A percentile compares a stretch with the other conserved stretches of the same genome.
phyloP scores from a whole-genome alignment of 257 asterid genomes.

The Solanum rostratum region DNA sequence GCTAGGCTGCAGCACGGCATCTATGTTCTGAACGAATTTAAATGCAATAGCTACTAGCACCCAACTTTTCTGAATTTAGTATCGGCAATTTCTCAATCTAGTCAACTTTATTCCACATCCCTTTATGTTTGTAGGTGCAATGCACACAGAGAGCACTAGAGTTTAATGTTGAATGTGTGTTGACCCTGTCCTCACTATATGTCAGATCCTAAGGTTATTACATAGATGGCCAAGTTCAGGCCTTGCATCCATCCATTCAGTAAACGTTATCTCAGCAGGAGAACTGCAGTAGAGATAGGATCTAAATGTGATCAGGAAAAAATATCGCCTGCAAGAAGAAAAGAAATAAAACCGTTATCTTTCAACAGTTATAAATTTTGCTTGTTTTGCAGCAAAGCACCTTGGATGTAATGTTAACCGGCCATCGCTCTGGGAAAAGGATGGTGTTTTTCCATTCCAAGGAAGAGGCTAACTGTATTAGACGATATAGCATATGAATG shows the following conservation, averaged over 20 bases:
- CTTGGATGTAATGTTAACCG: neutral
- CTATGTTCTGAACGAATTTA: neutral
- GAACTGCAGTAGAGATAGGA: slow-evolving; percentile 73
- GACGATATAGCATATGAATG: neutral
- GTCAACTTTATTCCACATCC: neutral
- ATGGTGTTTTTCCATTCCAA: neutral
- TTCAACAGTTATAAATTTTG: neutral
- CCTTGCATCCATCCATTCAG: slow-evolving; percentile 81
- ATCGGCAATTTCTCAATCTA: neutral
- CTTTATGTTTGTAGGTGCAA: neutral
- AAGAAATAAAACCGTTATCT: neutral
- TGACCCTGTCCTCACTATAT: slow-evolving; percentile 13
- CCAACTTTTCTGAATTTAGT: neutral
- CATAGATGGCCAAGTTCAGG: slow-evolving; percentile 95
- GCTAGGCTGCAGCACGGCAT: neutral
- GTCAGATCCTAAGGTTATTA: slow-evolving; percentile 70
- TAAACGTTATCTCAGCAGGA: slow-evolving; percentile 46
- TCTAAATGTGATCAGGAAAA: slow-evolving; percentile 80
- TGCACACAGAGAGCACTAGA: neutral
- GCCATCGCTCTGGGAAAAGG: neutral
- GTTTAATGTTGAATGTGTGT: neutral
- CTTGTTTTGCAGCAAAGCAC: neutral
- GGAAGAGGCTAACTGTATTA: neutral
- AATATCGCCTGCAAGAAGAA: slow-evolving; percentile 69
- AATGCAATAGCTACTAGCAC: neutral